Evolutionary conservation across 805 yeast species (phyloP), one percentile per base, ranked within the genome.

Genomic region (Debaryomyces hansenii): DNA sequence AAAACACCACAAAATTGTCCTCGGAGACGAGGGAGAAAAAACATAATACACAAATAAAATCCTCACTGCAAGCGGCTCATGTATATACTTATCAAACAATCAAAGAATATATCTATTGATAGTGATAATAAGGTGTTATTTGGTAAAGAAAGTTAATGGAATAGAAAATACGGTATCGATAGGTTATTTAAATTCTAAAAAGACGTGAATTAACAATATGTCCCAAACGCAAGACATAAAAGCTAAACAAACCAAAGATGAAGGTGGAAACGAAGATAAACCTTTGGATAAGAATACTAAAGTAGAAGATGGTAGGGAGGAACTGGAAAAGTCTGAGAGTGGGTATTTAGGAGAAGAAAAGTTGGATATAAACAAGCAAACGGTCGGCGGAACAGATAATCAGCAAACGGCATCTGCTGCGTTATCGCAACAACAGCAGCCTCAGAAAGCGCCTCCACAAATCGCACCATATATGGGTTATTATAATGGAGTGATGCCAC

Each of bases 11-110:
- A 24, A 24, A 24, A 24, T 24, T 24, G 27, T 9, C 7, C 27
- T 24, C 27, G 4, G 27, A 24, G 18, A 24, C 27, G 27, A 24
- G 10, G 7, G 10, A 24, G 10, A 24, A 24, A 24, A 24, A 31
- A 31, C 16, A 5, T 5, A 31, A 31, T 31, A 31, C 34, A 31
- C 34, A 31, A 31, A 31, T 31, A 14, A 31, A 28, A 40, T 40
- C 43, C 43, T 32, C 43, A 40, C 43, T 20, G 37, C 11, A 40
- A 40, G 43, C 43, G 43, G 43, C 43, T 40, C 43, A 40, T 14
- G 7, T 11, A 31, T 12, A 14, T 31, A n/a, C 34, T 31, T 24
- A 24, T 24, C 27, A 24, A 24, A 31, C 34, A 31, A 31, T 31
- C 14, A 31, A 31, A 31, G 2, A 24, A 24, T 24, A 24, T 3